Conservation (phyloP, 495 filamentous ascomycete species). For the Penicillium arizonense region DNA sequence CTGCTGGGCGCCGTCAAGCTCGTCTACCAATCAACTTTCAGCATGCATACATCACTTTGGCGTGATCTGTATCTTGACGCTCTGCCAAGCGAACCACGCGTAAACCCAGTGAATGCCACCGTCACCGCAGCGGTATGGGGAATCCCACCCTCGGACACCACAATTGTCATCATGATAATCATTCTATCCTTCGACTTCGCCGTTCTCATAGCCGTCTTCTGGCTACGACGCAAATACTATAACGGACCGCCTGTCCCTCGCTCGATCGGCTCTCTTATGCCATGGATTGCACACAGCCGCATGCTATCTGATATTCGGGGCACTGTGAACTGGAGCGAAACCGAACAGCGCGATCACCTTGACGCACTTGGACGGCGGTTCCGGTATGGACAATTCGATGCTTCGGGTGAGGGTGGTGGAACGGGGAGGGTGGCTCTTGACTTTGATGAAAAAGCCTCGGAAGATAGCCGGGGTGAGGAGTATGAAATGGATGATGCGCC, state of each 20-base stretch:
- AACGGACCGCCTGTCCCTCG: constrained; percentile 19
- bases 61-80: constrained; percentile 12
- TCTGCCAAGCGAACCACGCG: not conserved
- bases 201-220: constrained; percentile 17
- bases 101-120: not conserved
- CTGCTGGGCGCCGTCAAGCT: constrained; percentile 4
- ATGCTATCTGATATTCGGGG: constrained; percentile 14
- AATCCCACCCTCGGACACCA: constrained; percentile 12
- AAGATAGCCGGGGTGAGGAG: no score
- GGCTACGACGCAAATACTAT: constrained; percentile 11
- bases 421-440: not conserved
- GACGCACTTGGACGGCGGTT: not conserved
- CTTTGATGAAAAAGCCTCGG: not conserved
- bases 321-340: not conserved
- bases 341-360: constrained; percentile 4
- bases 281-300: constrained; percentile 20
- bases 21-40: constrained; percentile 21
- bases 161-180: constrained; percentile 20
- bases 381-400: not conserved
- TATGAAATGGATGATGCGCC: no score
- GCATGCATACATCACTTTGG: constrained; percentile 13
- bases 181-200: constrained; percentile 20
- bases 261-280: constrained; percentile 22
- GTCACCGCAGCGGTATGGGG: constrained; percentile 9
- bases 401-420: not conserved